Evolutionary conservation across 2,329 filamentous ascomycete species (phyloP).

Genomic region (Colletotrichum nymphaeae): DNA sequence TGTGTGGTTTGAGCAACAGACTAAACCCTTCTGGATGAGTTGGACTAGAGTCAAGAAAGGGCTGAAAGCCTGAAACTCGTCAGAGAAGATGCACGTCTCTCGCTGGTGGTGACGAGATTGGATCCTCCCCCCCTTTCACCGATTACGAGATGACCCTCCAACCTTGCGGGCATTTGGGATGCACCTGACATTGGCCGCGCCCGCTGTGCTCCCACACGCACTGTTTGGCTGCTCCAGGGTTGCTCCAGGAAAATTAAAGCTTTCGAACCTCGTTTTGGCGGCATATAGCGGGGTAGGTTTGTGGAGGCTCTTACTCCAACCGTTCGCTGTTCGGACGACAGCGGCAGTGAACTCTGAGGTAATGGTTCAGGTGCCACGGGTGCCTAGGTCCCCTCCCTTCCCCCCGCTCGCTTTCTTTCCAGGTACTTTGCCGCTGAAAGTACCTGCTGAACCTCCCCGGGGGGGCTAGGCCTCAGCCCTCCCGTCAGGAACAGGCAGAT

Average conservation of each 20-base stretch:
- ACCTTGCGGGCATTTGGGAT: background rate
- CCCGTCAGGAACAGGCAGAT: background rate
- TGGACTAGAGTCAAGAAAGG: background rate
- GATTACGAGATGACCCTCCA: slow-evolving; percentile 8
- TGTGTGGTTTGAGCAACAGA: background rate
- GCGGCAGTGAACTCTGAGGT: slow-evolving; percentile 11
- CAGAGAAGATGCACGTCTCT: slow-evolving; percentile 16
- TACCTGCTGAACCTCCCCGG: background rate
- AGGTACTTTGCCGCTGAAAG: background rate
- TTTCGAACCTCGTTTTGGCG: background rate
- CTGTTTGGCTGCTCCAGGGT: background rate
- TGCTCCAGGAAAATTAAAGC: slow-evolving; percentile 7
- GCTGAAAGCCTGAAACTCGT: slow-evolving; percentile 24
- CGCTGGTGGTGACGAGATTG: slow-evolving; percentile 8
- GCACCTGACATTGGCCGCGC: background rate
- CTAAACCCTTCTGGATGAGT: background rate
- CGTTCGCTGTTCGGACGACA: slow-evolving; percentile 33
- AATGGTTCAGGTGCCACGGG: background rate
- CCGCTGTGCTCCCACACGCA: background rate
- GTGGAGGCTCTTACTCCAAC: slow-evolving; percentile 24
- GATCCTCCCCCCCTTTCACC: background rate
- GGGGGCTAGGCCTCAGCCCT: background rate
- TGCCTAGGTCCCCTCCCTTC: background rate
- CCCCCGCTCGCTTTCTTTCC: background rate
- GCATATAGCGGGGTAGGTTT: slow-evolving; percentile 32